Percentiles rank a stretch among this genome's conserved stretches.
Evolutionary conservation across 179 eudicot species (phyloP).

Genomic region (Camellia oleifera): DNA sequence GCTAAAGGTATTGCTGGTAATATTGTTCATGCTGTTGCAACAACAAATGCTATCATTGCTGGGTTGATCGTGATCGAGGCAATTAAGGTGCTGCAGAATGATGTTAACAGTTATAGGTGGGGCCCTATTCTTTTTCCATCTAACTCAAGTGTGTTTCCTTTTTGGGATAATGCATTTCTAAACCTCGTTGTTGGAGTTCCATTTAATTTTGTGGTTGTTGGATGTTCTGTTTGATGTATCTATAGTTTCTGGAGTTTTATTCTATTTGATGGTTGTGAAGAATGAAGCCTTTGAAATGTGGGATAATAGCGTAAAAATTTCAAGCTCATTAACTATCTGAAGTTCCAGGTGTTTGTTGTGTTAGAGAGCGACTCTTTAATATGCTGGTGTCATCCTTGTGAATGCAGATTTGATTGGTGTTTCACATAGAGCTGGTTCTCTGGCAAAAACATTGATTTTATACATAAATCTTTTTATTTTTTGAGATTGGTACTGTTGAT

Average conservation of each 20-base stretch:
- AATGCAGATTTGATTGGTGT: background rate
- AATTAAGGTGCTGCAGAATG: constrained; percentile 81
- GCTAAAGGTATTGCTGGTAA: constrained; percentile 99
- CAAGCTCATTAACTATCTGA: background rate
- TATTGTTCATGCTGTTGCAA: constrained; percentile 98
- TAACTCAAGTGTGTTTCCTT: background rate
- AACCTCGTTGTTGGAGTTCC: background rate
- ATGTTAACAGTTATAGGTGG: constrained; percentile 52
- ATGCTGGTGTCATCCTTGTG: background rate
- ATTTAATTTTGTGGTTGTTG: constrained; percentile 1
- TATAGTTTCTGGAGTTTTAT: background rate
- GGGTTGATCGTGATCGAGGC: constrained; percentile 97
- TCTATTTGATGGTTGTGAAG: constrained; percentile 1
- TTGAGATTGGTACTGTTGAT: background rate
- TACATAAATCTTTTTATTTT: background rate
- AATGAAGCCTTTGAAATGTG: background rate
- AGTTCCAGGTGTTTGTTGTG: background rate
- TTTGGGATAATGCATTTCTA: constrained; percentile 4
- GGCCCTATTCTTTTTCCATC: constrained; percentile 20
- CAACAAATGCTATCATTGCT: constrained; percentile 91
- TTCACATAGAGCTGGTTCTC: background rate
- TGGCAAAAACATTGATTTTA: background rate
- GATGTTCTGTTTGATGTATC: constrained; percentile 1
- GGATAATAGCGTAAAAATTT: background rate
- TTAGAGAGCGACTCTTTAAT: background rate